A percentile compares a stretch with the other conserved stretches of the same genome.
phyloP scores from a whole-genome alignment of 441 rosid genomes.

The Eutrema salsugineum region DNA sequence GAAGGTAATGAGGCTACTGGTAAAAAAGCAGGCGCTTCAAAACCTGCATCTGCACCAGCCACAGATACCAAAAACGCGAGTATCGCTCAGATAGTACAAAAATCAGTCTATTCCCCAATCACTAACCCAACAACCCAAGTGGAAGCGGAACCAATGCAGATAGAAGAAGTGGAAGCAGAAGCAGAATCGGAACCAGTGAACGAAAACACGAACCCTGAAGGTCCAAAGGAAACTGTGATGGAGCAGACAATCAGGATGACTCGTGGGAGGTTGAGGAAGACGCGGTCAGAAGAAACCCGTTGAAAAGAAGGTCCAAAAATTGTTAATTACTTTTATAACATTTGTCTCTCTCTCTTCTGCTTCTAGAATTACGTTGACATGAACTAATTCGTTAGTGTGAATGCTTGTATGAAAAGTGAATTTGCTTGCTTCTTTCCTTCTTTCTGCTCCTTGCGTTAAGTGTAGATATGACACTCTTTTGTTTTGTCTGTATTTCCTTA shows the following conservation, averaged over 20 bases:
- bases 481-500: slow-evolving; percentile 6
- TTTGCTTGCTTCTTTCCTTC: background rate
- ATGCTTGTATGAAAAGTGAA: slow-evolving; percentile 26
- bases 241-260: slow-evolving; percentile 47
- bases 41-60: slow-evolving; percentile 29
- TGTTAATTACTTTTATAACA: slow-evolving; percentile 14
- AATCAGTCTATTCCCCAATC: slow-evolving; percentile 16
- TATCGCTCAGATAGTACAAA: slow-evolving; percentile 34
- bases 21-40: slow-evolving; percentile 41
- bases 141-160: slow-evolving; percentile 30
- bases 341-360: background rate
- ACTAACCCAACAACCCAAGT: slow-evolving; percentile 20
- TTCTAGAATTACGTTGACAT: slow-evolving; percentile 22
- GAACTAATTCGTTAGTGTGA: slow-evolving; percentile 9
- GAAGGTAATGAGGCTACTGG: slow-evolving; percentile 40
- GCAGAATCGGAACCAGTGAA: slow-evolving; percentile 31
- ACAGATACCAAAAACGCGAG: slow-evolving; percentile 24
- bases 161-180: slow-evolving; percentile 41
- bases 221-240: slow-evolving; percentile 48
- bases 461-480: background rate
- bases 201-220: slow-evolving; percentile 39
- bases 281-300: slow-evolving; percentile 40
- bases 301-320: slow-evolving; percentile 16
- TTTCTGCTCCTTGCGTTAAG: slow-evolving; percentile 2
- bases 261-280: slow-evolving; percentile 48